Evolutionary conservation across 2,329 filamentous ascomycete species (phyloP).

Genomic region (Arthrobotrys iridis): DNA sequence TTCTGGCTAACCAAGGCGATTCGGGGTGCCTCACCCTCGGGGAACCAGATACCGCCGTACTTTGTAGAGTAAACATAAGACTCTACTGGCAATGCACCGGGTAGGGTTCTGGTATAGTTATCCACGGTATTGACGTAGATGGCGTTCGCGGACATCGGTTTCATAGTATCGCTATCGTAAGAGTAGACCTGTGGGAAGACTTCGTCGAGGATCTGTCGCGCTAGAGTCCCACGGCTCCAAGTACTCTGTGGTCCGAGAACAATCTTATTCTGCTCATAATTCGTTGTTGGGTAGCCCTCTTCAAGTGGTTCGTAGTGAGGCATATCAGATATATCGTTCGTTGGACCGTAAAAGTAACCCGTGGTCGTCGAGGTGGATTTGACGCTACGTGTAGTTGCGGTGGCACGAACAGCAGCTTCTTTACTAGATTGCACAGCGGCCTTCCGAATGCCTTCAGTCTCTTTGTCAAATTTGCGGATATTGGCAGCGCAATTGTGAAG

Average conservation of each 20-base stretch:
- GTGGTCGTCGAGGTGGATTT: background rate
- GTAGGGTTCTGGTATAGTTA: conserved; percentile 39
- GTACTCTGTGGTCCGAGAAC: conserved; percentile 31
- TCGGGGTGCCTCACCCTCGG: conserved; percentile 2
- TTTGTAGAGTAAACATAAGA: conserved; percentile 3
- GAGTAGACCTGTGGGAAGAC: conserved; percentile 25
- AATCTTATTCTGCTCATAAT: background rate
- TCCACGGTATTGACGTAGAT: conserved; percentile 30
- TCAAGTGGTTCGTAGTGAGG: conserved; percentile 12
- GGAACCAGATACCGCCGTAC: conserved; percentile 17
- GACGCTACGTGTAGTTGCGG: background rate
- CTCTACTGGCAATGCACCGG: background rate
- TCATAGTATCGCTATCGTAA: background rate
- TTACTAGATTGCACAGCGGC: conserved; percentile 8
- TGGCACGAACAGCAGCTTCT: conserved; percentile 3
- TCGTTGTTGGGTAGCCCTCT: background rate
- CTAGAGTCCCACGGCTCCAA: conserved; percentile 7
- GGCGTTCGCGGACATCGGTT: background rate
- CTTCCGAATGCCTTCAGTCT: background rate
- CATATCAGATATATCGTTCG: too few relatives aligned
- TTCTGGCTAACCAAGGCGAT: conserved; percentile 8
- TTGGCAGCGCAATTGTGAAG: conserved; percentile 34
- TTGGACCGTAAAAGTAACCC: background rate
- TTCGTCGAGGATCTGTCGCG: conserved; percentile 1
- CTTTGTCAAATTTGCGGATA: background rate